Percentiles rank a stretch among this genome's conserved stretches.
These are phyloP conservation scores for Lunularia cruciata DNA, from an alignment of 225 moss, liverwort and hornwort species.

Conservation along the genomic window DNA sequence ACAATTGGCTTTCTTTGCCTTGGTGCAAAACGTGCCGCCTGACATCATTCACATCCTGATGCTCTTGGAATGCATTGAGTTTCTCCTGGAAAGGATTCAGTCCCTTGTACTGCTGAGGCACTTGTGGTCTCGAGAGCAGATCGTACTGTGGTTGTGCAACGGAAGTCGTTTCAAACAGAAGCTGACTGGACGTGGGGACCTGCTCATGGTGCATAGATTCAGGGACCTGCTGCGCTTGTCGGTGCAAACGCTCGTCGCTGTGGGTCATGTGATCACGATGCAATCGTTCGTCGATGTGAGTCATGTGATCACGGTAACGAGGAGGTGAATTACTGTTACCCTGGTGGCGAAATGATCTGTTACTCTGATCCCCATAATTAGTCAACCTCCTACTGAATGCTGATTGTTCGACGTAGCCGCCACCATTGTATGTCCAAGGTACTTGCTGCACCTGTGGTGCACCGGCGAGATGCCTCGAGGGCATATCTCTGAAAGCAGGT, in stretches of 20 bases:
- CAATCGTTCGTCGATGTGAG: slow-evolving; percentile 61
- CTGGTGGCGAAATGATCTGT: slow-evolving; percentile 58
- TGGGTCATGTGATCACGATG: slow-evolving; percentile 62
- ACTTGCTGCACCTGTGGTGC: slow-evolving; percentile 52
- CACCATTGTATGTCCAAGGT: slow-evolving; percentile 50
- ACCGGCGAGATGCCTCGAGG: slow-evolving; percentile 43
- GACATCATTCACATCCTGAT: slow-evolving; percentile 49
- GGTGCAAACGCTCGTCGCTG: slow-evolving; percentile 55
- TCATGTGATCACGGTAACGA: slow-evolving; percentile 70
- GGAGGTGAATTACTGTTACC: slow-evolving; percentile 80
- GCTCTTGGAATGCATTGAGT: slow-evolving; percentile 38
- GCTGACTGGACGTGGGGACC: slow-evolving; percentile 29
- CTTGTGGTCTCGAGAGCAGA: slow-evolving; percentile 46
- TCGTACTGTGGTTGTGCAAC: slow-evolving; percentile 54
- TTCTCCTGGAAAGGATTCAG: slow-evolving; percentile 84
- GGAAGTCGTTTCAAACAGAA: slow-evolving; percentile 54
- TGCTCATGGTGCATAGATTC: slow-evolving; percentile 61
- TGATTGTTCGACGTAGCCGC: slow-evolving; percentile 59
- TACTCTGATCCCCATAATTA: slow-evolving; percentile 51
- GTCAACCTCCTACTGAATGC: slow-evolving; percentile 53
- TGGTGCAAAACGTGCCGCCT: slow-evolving; percentile 38
- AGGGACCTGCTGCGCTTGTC: slow-evolving; percentile 56
- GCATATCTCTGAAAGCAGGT: slow-evolving; percentile 51
- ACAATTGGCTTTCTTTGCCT: slow-evolving; percentile 42
- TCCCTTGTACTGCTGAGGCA: slow-evolving; percentile 65